Evolutionary conservation across 495 filamentous ascomycete genomes (phyloP).

Genomic region (Xylaria curta): DNA sequence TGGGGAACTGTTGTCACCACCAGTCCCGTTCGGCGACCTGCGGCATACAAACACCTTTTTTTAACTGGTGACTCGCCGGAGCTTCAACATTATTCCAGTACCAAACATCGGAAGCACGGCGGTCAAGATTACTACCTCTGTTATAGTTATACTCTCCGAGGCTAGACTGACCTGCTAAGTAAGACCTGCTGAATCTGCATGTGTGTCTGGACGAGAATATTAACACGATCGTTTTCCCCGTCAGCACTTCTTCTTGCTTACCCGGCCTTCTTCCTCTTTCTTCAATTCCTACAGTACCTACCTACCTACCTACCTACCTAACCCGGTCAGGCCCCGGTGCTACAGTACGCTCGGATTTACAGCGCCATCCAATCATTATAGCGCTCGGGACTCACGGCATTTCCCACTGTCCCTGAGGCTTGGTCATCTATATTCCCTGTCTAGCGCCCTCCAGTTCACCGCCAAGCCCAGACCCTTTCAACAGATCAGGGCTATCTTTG

Average conservation of each 20-base stretch:
- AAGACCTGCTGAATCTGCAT: background rate
- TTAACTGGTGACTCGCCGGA: background rate
- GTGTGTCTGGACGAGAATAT: background rate
- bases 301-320: background rate
- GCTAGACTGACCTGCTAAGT: background rate
- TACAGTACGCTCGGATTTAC: conserved; percentile 15
- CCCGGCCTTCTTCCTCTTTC: conserved; percentile 3
- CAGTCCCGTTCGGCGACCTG: background rate
- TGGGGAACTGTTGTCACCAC: background rate
- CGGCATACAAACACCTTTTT: background rate
- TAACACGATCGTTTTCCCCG: background rate
- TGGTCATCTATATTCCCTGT: conserved; percentile 6
- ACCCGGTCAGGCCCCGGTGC: background rate
- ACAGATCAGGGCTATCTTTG: conserved; percentile 4
- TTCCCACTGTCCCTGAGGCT: background rate
- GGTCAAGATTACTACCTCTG: background rate
- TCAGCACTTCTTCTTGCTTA: background rate
- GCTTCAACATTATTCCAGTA: background rate
- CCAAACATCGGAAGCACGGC: background rate
- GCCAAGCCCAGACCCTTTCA: conserved; percentile 4
- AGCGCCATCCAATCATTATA: conserved; percentile 4
- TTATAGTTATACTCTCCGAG: background rate
- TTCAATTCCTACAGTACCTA: background rate
- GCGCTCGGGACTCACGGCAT: conserved; percentile 19
- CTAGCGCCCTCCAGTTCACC: conserved; percentile 14